Base-by-base conservation (phyloP, 2,329 filamentous ascomycete species). In the Coniochaeta prunicola region DNA sequence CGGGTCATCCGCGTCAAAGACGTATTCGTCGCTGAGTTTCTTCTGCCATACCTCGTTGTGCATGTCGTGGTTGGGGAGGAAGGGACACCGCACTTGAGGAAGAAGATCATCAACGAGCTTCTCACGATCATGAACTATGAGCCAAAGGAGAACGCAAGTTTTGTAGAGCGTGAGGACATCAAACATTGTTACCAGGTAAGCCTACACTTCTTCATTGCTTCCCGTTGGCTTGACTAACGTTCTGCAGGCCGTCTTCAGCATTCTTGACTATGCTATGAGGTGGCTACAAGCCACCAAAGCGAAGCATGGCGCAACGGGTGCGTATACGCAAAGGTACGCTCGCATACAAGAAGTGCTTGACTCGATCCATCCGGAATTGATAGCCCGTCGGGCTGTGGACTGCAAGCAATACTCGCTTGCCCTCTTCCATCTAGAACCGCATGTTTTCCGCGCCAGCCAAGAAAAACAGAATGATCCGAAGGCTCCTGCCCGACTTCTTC, bases 391-490 rank as follows among this genome's bases (percentile, higher is more conserved):
- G 64, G 92, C 94, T 10, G 85, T 96, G n/a, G 90, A 97, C 68
- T 97, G 93, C 73, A 91, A 90, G 60, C 94, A 96, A 9, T 97
- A 93, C 69, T 88, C 94, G 8, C 85, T 94, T 56, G 94, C 96
- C 1, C 77, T 99, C 19, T 97, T 96, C 68, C 91, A 97, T 69
- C 90, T 96, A 77, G 94, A 99, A 72, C 91, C 96, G 65, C 90
- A 96, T 50, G 65, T 70, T 21, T 60, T 64, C 69, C 92, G 92
- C 59, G 77, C 78, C 58, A 76, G 80, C 60, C 71, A 78, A 58
- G 74, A 79, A 31, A 74, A 75, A 28, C 67, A 71, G 34, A 68
- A 76, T 28, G 77, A 78, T 1, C 71, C 76, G 1, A 77, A 79
- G 2, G 81, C 85, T 24, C 76, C 82, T n/a, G 80, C 88, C 57